phyloP scores from a whole-genome alignment of 345 rosid genomes.

The Streptanthus diversifolius region DNA sequence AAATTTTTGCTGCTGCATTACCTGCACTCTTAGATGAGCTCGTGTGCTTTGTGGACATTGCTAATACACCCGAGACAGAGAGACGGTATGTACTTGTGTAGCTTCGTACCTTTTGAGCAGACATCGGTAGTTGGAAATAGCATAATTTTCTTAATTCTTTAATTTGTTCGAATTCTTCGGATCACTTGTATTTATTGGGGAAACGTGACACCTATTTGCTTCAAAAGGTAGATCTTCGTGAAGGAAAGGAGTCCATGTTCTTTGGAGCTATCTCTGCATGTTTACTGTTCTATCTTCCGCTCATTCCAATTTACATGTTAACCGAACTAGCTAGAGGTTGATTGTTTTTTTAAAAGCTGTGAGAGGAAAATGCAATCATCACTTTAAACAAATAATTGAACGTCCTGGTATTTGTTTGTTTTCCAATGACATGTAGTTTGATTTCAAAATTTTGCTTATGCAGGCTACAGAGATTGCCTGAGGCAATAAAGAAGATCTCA shows the following conservation, averaged over 20 bases:
- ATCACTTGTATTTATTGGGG: neutral
- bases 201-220: neutral
- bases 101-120: neutral
- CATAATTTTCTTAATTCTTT: neutral
- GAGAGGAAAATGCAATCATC: constrained; percentile 8
- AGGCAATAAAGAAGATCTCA: constrained; percentile 73
- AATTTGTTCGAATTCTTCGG: neutral
- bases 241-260: constrained; percentile 2
- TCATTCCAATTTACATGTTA: constrained; percentile 5
- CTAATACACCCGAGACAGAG: constrained; percentile 62
- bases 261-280: constrained; percentile 10
- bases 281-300: constrained; percentile 1
- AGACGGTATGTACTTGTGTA: constrained; percentile 52
- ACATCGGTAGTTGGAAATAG: constrained; percentile 9
- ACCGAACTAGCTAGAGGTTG: constrained; percentile 4
- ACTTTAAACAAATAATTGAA: constrained; percentile 7
- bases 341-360: neutral
- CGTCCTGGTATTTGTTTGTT: constrained; percentile 7
- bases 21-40: constrained; percentile 95
- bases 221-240: constrained; percentile 1
- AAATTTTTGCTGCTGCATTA: constrained; percentile 87
- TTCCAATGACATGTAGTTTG: constrained; percentile 1
- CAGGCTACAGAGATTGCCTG: constrained; percentile 82
- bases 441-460: constrained; percentile 19
- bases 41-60: constrained; percentile 76